Base-by-base conservation (phyloP, 768 basidiomycete species). In the Xerocomellus amylosporus region DNA sequence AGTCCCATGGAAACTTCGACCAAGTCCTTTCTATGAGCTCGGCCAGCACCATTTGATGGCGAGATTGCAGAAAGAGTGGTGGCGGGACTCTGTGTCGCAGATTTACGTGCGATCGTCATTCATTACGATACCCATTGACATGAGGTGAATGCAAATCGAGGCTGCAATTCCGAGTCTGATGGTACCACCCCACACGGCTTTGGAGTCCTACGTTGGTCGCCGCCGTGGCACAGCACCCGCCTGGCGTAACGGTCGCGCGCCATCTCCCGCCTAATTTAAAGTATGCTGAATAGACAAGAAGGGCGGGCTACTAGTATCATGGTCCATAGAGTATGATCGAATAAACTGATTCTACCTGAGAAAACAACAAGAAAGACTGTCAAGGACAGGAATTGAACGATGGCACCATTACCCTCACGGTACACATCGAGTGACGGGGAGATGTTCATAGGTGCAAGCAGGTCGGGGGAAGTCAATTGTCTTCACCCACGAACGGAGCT, bases 301-400 rank as follows among this genome's bases (percentile, higher is more conserved):
- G 36, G 19, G 20, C 9, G 26, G 20, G 14, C 17, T 24, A 56
- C 46, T 50, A 20, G 24, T 55, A 46, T 28, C 51, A 24, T 51
- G 14, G 24, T 45, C 46, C 50, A 64, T 43, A 57, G 28, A 41
- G 36, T 55, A 55, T 53, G 12, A 30, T 51, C 37, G 10, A 49
- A 61, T 54, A 41, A 61, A 55, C 46, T 14, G 20, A 38, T 36
- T 22, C 33, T 37, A 34, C 41, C 42, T 5, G 14, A 48, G 4
- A 24, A 41, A 50, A 37, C n/a, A 36, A 55, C 51, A 61, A 54
- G 50, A 58, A 53, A 41, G 28, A 42, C 19, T 33, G 41, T 51
- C 28, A 47, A 33, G 13, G 17, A 26, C 15, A 5, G 12, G 20
- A 22, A 33, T 34, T 34, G 40, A 42, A 30, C n/a, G 30, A 51